Evolutionary conservation across 2,329 filamentous ascomycete genomes (phyloP), one percentile per base, ranked within the genome.

Genomic region (Fusarium citri): DNA sequence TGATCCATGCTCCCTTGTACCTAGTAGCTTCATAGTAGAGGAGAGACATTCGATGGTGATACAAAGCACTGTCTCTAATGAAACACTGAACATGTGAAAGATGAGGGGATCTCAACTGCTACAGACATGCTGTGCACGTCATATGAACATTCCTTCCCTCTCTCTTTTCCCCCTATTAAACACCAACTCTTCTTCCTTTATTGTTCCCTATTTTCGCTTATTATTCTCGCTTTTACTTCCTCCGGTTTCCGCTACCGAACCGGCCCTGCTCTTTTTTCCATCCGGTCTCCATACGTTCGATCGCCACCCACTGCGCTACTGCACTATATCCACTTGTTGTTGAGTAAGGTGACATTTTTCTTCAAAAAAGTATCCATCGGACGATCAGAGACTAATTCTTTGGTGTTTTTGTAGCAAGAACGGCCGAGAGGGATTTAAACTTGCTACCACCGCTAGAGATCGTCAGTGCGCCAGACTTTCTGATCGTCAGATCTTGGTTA

Each of bases 261-360:
- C 49, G 40, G 43, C 59, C 42, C 61, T 60, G 55, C 53, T 46
- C 40, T 42, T 5, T 62, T 62, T 62, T 41, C 37, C 53, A 34
- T 64, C 61, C 59, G 46, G 53, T 47, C 46, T 28, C 59, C 49
- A 26, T 47, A 28, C 26, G 56, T 41, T 61, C 61, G 63, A 66
- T 66, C 63, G 25, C 66, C 55, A 49, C 55, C 55, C 26, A 55
- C 20, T 41, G 16, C 56, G 41, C 50, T 41, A 41, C 34, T 22
- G 37, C 25, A 30, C 16, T 34, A 26, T 30, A 28, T 46, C 63
- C 61, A 66, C 66, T 58, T 40, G 30, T 37, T 26, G 47, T 66
- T 66, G 43, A 55, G 61, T 66, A 66, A 66, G 63, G 63, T 66
- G 63, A 66, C 54, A 42, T 64, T 63, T 41, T 60, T 22, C 40